Base-by-base conservation (phyloP, 352 stramenopile genomes). In the Discostella stelligera region DNA sequence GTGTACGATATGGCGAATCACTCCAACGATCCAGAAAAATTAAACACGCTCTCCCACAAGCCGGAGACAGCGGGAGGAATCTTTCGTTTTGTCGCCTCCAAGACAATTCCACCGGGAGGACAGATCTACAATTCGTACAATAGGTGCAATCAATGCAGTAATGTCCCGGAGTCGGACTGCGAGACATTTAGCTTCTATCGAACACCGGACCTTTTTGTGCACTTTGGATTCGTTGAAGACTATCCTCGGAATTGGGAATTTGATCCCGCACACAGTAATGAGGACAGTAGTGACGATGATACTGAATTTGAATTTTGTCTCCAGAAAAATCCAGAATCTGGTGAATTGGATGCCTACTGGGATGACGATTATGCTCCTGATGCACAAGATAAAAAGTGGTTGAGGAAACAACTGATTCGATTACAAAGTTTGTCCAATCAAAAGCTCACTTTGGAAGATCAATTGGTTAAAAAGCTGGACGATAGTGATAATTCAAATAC, bases 1-100 rank as follows among this genome's bases (percentile, higher is more conserved):
- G 70, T 85, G 30, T 85, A 83, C 46, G 79, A 85, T 48, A 85
- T 85, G 79, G 60, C 61, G 16, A 85, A 85, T 66, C 79, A 85
- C 63, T 77, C 62, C 3, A 85, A 82, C 32, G 79, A 85, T 83
- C 67, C 69, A 7, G 32, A 72, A 1, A 71, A 80, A 37, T 69
- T 85, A 11, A 85, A 85, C 50, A 85, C 74, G 0, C 27, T 85
- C 2, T 72, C 58, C n/a, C 80, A 72, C 62, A 84, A 84, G 48
- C 77, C 77, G 0, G 48, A 68, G 6, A 61, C 53, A 27, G 46
- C 14, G 6, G 77, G 77, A 3, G 72, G 73, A 30, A 6, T 44
- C 16, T 84, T 84, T 55, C 55, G 60, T 46, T 76, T 84, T 21
- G 48, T 73, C 11, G 70, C 77, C 21, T 71, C 70, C 5, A 77